Conservation (phyloP, 306 rosid species). For the Corylus heterophylla region DNA sequence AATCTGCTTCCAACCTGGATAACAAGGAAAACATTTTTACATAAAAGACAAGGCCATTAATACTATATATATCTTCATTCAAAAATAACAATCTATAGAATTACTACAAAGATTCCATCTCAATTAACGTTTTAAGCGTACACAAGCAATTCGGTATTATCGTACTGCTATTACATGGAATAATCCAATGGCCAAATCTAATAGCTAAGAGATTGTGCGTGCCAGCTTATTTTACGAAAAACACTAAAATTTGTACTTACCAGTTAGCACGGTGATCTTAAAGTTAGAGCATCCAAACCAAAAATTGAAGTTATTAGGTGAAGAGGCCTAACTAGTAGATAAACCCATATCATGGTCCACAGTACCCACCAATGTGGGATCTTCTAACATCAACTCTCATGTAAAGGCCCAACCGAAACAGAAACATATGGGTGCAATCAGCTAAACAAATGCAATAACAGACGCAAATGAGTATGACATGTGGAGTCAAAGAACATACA, state of each 20-base stretch:
- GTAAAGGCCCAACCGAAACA: background rate
- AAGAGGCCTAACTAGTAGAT: background rate
- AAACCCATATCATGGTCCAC: background rate
- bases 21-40: conserved; percentile 16
- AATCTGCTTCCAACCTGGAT: conserved; percentile 89
- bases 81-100: background rate
- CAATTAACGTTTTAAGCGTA: background rate
- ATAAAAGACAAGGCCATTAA: background rate
- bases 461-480: background rate
- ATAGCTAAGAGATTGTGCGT: background rate
- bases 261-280: no score
- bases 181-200: background rate
- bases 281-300: background rate
- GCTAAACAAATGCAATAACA: background rate
- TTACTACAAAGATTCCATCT: background rate
- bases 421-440: background rate
- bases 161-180: background rate
- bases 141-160: background rate
- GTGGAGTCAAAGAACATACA: background rate
- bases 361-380: background rate
- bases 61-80: background rate
- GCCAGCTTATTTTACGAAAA: background rate
- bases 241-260: background rate
- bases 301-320: background rate
- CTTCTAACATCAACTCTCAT: background rate